These are phyloP conservation scores for Starmerella roubikii DNA, from an alignment of 805 yeast species.

Conservation along the genomic window DNA sequence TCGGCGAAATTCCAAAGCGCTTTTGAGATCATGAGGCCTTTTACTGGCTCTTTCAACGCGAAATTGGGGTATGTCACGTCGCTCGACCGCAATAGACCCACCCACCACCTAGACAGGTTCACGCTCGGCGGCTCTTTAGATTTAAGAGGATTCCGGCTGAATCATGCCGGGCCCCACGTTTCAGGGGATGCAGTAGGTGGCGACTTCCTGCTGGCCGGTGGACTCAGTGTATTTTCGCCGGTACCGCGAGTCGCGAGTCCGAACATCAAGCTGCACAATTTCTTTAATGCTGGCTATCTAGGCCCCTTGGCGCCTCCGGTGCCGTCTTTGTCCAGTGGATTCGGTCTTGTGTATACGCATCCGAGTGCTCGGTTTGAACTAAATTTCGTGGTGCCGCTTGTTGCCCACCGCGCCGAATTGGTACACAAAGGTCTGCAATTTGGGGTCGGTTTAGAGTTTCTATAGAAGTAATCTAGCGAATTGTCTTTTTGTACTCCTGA, in stretches of 20 bases:
- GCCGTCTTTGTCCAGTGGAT: slow-evolving; percentile 43
- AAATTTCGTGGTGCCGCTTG: slow-evolving; percentile 48
- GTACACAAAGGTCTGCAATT: slow-evolving; percentile 53
- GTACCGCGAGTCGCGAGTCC: slow-evolving; percentile 40
- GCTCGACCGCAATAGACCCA: slow-evolving; percentile 14
- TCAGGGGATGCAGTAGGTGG: slow-evolving; percentile 54
- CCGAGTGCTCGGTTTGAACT: slow-evolving; percentile 58
- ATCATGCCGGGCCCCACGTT: slow-evolving; percentile 54
- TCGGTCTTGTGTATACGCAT: slow-evolving; percentile 48
- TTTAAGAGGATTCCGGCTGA: slow-evolving; percentile 53
- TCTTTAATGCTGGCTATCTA: slow-evolving; percentile 53
- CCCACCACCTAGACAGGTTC: slow-evolving; percentile 67
- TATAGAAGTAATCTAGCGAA: slow-evolving; percentile 26
- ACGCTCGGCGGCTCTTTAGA: slow-evolving; percentile 70
- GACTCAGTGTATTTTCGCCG: slow-evolving; percentile 44
- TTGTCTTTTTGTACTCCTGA: slow-evolving; percentile 35
- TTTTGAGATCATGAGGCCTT: slow-evolving; percentile 17
- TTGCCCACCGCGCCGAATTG: slow-evolving; percentile 37
- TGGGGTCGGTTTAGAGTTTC: slow-evolving; percentile 48
- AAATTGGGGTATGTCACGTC: slow-evolving; percentile 18
- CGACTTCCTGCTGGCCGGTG: slow-evolving; percentile 41
- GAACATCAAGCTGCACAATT: slow-evolving; percentile 49
- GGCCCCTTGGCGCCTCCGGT: slow-evolving; percentile 21
- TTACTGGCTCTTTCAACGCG: slow-evolving; percentile 13
- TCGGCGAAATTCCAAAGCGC: slow-evolving; percentile 28